Base-by-base conservation (phyloP, 495 filamentous ascomycete genomes). In the Daldinia concentrica region DNA sequence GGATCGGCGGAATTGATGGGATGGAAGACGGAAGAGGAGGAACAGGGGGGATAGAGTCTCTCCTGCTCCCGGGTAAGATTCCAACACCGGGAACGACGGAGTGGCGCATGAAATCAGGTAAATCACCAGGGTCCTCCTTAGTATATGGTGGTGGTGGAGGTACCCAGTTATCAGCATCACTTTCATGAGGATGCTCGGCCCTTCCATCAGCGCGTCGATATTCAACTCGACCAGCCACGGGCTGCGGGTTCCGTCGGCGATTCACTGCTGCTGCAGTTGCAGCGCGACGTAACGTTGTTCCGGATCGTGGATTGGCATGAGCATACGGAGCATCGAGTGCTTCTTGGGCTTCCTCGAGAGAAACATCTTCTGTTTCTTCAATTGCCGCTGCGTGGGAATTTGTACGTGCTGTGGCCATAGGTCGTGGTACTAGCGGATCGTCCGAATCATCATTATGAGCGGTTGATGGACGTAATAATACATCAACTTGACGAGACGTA, bases 101-200 rank as follows among this genome's bases (percentile, higher is more conserved):
- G 19, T 79, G 69, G 39, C 43, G 43, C 43, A 48, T 48, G 59
- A 84, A 86, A 9, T 76, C 78, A 11, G 86, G 86, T 24, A 82
- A 57, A 55, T 85, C 84, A 17, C 79, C 83, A 6, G 92, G 90
- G 32, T 91, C 83, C 14, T 93, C 88, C 14, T 86, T 88, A 19
- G 88, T 87, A 73, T 97, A 97, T 7, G 93, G 92, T 12, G 94
- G 94, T n/a, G 94, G 94, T 0, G 94, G 94, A 24, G 94, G 92
- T 6, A 94, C 92, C 94, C 94, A 97, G 67, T 94, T 92, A 69
- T 97, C 94, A 4, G 93, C 93, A 75, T 97, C 92, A 66, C 91
- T 94, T 78, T 96, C 93, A 79, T 96, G 92, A 11, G 93, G 93
- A 65, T 91, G 86, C 62, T 92, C 85, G 17, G 86, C 81, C 36